Conservation (phyloP, 2,329 filamentous ascomycete species). For the Catunica adiposa region DNA sequence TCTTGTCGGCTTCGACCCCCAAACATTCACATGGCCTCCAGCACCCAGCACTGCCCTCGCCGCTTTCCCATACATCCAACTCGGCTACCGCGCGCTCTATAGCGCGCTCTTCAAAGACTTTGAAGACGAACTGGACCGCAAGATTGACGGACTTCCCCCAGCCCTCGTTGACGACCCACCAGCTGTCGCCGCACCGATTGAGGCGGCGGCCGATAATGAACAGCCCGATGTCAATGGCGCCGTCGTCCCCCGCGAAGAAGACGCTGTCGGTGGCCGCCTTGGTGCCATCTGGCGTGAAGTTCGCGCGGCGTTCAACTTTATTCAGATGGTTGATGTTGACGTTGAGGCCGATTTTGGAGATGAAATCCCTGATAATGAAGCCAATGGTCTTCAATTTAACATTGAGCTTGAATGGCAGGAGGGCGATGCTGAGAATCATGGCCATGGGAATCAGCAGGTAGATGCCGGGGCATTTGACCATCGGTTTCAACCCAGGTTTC, state of each 20-base stretch:
- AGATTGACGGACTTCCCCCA: conserved; percentile 25
- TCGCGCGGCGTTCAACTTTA: background rate
- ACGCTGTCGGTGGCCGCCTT: conserved; percentile 12
- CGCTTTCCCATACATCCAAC: conserved; percentile 30
- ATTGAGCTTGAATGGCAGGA: background rate
- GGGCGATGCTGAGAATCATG: conserved; percentile 21
- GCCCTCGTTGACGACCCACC: conserved; percentile 17
- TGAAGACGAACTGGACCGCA: conserved; percentile 32
- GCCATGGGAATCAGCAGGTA: background rate
- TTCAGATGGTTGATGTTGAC: conserved; percentile 2
- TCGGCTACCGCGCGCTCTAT: conserved; percentile 31
- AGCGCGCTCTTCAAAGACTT: conserved; percentile 29
- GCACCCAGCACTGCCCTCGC: conserved; percentile 35
- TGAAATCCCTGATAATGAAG: background rate
- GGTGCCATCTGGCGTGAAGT: background rate
- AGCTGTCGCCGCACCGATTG: background rate
- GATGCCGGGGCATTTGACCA: background rate
- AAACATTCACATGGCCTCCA: conserved; percentile 36
- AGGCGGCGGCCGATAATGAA: conserved; percentile 17
- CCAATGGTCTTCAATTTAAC: background rate
- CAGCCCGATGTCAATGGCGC: conserved; percentile 16
- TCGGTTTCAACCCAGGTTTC: conserved; percentile 10
- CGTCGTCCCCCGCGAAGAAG: conserved; percentile 18
- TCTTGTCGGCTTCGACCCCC: conserved; percentile 28
- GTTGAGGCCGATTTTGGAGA: background rate